These are phyloP conservation scores for Aulographum hederae DNA, from an alignment of 2,329 filamentous ascomycete species.

Conservation along the genomic window DNA sequence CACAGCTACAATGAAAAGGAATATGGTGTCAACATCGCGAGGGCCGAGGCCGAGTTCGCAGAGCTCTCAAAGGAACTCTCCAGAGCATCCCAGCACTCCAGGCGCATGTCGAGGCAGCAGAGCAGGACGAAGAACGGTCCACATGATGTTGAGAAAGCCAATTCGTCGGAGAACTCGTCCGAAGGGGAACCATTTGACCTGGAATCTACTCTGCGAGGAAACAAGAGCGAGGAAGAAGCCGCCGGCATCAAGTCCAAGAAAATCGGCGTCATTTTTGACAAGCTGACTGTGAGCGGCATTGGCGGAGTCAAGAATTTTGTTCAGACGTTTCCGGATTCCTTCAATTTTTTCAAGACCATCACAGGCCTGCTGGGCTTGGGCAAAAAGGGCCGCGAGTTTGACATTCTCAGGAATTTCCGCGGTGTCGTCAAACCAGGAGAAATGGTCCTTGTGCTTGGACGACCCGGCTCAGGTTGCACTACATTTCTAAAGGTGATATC, in stretches of 20 bases:
- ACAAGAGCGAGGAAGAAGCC: conserved; percentile 49
- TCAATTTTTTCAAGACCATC: conserved; percentile 53
- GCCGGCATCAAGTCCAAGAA: conserved; percentile 69
- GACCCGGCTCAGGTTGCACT: conserved; percentile 45
- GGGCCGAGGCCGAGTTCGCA: conserved; percentile 52
- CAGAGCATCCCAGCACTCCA: conserved; percentile 17
- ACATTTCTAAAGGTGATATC: conserved; percentile 35
- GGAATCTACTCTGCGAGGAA: conserved; percentile 54
- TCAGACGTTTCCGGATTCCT: conserved; percentile 60
- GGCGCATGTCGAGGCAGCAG: conserved; percentile 22
- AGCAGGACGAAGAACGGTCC: conserved; percentile 21
- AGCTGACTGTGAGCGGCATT: conserved; percentile 56
- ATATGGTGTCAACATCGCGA: conserved; percentile 48
- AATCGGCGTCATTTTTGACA: conserved; percentile 62
- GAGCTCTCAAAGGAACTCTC: conserved; percentile 36
- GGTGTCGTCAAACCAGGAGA: conserved; percentile 57
- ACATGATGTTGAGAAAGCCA: conserved; percentile 32
- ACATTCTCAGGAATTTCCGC: conserved; percentile 54
- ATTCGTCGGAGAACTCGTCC: conserved; percentile 17
- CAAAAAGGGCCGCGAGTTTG: conserved; percentile 50
- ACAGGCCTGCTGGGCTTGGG: conserved; percentile 45
- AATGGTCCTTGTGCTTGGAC: conserved; percentile 71
- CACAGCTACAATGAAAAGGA: too few species aligned
- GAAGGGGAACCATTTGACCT: conserved; percentile 52
- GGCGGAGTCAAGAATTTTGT: conserved; percentile 56